phyloP scores from a whole-genome alignment of 768 basidiomycete species.

The Lactarius psammicola region DNA sequence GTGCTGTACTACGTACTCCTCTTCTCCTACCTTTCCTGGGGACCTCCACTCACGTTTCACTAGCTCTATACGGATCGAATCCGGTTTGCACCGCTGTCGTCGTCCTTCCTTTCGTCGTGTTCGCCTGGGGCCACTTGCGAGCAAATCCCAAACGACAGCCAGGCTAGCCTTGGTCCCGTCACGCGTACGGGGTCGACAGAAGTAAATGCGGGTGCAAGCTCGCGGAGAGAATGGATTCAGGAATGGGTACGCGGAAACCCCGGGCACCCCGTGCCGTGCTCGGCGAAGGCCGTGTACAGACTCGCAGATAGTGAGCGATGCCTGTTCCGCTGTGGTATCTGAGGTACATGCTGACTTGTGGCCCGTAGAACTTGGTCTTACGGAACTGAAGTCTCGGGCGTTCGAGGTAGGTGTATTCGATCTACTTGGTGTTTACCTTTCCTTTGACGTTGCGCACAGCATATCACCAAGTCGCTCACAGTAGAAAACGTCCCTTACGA shows the following conservation, averaged over 20 bases:
- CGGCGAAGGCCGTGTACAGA: slow-evolving; percentile 81
- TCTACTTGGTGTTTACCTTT: neutral
- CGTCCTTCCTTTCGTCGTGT: slow-evolving; percentile 48
- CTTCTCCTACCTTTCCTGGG: neutral
- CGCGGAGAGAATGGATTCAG: slow-evolving; percentile 67
- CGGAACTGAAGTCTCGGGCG: slow-evolving; percentile 71
- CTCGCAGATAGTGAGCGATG: slow-evolving; percentile 70
- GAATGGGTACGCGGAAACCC: slow-evolving; percentile 64
- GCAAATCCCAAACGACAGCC: slow-evolving; percentile 38
- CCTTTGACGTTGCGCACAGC: slow-evolving; percentile 40
- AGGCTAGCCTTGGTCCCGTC: slow-evolving; percentile 32
- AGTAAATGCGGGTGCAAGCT: slow-evolving; percentile 29
- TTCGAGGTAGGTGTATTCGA: slow-evolving; percentile 42
- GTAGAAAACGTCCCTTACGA: slow-evolving; percentile 83
- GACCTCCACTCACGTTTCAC: neutral
- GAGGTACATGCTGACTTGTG: neutral
- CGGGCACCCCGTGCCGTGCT: slow-evolving; percentile 66
- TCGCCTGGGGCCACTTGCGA: slow-evolving; percentile 21
- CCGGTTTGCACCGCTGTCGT: slow-evolving; percentile 80
- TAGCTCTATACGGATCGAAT: slow-evolving; percentile 86
- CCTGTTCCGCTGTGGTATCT: neutral
- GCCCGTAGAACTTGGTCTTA: slow-evolving; percentile 61
- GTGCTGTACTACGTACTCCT: slow-evolving; percentile 69
- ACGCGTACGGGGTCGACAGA: slow-evolving; percentile 29
- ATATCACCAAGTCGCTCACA: slow-evolving; percentile 73